These are phyloP conservation scores for Coprinopsis sp. DNA, from an alignment of 768 basidiomycete species.

Conservation along the genomic window DNA sequence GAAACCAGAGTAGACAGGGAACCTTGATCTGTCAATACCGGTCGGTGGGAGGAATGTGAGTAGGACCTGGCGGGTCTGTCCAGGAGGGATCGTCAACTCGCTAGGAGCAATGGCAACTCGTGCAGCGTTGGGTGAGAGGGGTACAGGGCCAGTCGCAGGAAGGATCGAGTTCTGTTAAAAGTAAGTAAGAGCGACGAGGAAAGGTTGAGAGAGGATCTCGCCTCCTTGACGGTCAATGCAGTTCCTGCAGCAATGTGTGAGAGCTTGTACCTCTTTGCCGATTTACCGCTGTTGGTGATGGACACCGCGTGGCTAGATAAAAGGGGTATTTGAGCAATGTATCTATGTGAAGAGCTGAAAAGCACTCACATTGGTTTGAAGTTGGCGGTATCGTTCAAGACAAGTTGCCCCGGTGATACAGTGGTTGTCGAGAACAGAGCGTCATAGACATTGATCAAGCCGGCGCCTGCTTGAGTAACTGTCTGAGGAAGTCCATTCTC, in stretches of 20 bases:
- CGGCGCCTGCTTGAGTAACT: constrained; percentile 47
- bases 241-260: constrained; percentile 54
- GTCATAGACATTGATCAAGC: constrained; percentile 49
- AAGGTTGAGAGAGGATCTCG: constrained; percentile 18
- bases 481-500: constrained; percentile 45
- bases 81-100: constrained; percentile 39
- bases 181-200: not conserved
- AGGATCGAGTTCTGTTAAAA: constrained; percentile 14
- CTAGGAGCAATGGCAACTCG: constrained; percentile 38
- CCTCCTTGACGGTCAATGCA: constrained; percentile 41
- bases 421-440: constrained; percentile 46
- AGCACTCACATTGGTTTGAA: constrained; percentile 37
- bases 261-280: constrained; percentile 40
- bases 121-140: constrained; percentile 38
- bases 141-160: constrained; percentile 42
- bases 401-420: constrained; percentile 46
- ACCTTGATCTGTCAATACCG: constrained; percentile 34
- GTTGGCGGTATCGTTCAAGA: constrained; percentile 58
- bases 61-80: constrained; percentile 31
- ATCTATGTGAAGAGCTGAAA: too few relatives aligned
- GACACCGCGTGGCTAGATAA: constrained; percentile 37
- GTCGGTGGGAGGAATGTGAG: constrained; percentile 43
- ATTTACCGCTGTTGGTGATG: constrained; percentile 43
- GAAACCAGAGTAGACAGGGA: constrained; percentile 57
- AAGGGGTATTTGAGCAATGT: not conserved